These are phyloP conservation scores for Penicillium frequentans DNA, from an alignment of 2,329 filamentous ascomycete species.

Conservation along the genomic window DNA sequence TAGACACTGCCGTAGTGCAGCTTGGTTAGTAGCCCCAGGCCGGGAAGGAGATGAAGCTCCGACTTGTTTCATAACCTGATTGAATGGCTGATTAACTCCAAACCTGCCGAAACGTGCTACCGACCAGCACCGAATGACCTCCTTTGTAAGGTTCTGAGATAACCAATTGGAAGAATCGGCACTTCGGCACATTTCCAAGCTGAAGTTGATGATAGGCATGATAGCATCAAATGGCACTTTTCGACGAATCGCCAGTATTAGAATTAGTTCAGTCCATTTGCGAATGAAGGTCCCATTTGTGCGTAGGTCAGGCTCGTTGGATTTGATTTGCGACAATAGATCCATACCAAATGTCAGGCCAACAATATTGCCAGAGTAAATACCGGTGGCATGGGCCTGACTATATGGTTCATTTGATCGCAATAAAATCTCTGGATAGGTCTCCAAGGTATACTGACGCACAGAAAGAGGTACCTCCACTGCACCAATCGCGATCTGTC, in stretches of 20 bases:
- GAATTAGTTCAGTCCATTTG: background rate
- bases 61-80: background rate
- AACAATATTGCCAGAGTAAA: background rate
- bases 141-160: background rate
- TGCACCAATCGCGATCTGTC: background rate
- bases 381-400: background rate
- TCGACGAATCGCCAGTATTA: background rate
- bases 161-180: background rate
- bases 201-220: background rate
- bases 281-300: background rate
- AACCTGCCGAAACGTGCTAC: background rate
- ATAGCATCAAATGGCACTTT: background rate
- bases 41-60: background rate
- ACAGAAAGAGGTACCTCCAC: background rate
- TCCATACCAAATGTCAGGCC: background rate
- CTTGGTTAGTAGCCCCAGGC: background rate
- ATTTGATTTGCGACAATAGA: background rate
- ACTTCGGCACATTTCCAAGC: background rate
- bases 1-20: background rate
- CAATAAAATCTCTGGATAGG: background rate
- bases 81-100: background rate
- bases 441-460: background rate
- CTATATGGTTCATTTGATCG: background rate
- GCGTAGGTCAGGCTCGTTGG: background rate
- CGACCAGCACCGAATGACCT: background rate